Conservation (phyloP, 345 rosid species). For the Pseudoturritis turrita region DNA sequence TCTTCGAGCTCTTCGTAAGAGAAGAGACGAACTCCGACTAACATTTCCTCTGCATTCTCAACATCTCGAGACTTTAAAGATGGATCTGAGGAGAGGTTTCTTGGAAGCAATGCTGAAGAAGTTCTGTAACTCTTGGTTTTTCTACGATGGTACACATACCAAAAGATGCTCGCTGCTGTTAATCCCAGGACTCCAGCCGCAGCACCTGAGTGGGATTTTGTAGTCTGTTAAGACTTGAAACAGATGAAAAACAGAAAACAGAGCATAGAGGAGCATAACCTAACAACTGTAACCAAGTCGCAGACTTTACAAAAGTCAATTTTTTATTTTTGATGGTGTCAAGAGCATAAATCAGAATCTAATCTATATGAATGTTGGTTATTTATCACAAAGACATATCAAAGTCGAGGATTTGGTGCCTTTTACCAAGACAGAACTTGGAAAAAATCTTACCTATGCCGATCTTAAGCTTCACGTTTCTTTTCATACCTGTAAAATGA, state of each 20-base stretch:
- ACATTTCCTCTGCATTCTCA: constrained; percentile 39
- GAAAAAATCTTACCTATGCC: constrained; percentile 26
- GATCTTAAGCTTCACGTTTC: not conserved
- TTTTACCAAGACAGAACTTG: not conserved
- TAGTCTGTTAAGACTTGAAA: not conserved
- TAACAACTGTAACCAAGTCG: not conserved
- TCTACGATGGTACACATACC: constrained; percentile 24
- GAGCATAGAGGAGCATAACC: not conserved
- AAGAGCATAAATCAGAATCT: not conserved
- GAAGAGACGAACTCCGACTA: constrained; percentile 50
- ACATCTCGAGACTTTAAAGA: constrained; percentile 39
- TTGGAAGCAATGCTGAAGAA: constrained; percentile 31
- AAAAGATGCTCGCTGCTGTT: not conserved
- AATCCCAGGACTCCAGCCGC: constrained; percentile 16
- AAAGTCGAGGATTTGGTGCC: not conserved
- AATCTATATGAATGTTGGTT: not conserved
- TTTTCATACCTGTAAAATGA: not conserved
- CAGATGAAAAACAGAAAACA: not conserved
- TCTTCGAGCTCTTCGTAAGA: constrained; percentile 57
- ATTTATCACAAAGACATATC: not conserved
- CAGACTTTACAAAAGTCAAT: not conserved
- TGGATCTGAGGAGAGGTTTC: constrained; percentile 36
- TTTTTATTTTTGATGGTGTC: not conserved
- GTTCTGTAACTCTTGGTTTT: constrained; percentile 27
- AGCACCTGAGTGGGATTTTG: constrained; percentile 26